These are phyloP conservation scores for Saposhnikovia divaricata DNA, from an alignment of 129 eudicot species.

Conservation along the genomic window DNA sequence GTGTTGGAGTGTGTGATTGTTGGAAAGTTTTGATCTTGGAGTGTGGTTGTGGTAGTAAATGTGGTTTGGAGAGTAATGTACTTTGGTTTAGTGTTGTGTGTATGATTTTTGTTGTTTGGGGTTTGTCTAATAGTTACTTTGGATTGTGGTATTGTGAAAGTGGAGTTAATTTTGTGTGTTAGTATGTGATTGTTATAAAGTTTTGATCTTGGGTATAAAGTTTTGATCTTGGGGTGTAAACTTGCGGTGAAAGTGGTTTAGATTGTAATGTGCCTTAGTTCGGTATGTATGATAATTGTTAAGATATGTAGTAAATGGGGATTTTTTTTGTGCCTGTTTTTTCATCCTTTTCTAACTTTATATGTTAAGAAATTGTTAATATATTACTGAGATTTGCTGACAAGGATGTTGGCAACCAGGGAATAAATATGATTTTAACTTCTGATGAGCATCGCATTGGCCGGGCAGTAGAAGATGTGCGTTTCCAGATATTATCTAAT, in stretches of 20 bases:
- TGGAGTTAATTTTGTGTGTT: background rate
- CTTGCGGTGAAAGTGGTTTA: background rate
- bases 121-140: background rate
- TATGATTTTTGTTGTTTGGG: background rate
- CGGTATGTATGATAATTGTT: background rate
- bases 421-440: constrained; percentile 74
- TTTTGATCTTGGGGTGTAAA: background rate
- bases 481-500: constrained; percentile 60
- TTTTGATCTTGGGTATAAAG: background rate
- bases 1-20: background rate
- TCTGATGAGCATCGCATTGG: constrained; percentile 75
- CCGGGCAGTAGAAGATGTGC: constrained; percentile 55
- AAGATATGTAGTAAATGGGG: background rate
- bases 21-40: background rate
- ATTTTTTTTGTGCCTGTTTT: background rate
- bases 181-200: background rate
- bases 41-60: background rate
- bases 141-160: background rate
- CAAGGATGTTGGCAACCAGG: constrained; percentile 33
- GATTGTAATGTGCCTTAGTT: background rate
- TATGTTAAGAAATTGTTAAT: background rate
- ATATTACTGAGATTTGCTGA: constrained; percentile 19
- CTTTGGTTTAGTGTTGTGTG: background rate
- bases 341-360: background rate
- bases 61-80: background rate